Evolutionary conservation across 306 rosid genomes (phyloP).

Genomic region (Glycyrrhiza uralensis): DNA sequence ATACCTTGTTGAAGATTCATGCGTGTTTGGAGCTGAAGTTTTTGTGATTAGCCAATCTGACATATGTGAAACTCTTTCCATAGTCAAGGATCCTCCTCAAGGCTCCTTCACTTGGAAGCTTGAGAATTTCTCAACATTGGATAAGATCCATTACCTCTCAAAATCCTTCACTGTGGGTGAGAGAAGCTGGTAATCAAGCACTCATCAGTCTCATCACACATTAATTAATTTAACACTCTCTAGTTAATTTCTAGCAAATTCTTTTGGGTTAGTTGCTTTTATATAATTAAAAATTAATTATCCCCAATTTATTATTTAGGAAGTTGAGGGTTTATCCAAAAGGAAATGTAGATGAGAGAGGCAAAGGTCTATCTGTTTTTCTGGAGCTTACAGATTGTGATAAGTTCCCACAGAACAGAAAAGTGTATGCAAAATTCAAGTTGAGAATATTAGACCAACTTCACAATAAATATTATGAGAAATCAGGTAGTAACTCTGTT

Average conservation of each 20-base stretch:
- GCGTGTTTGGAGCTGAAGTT: neutral
- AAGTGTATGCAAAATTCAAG: neutral
- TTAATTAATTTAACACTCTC: too few relatives aligned
- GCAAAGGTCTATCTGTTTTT: neutral
- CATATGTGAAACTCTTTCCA: neutral
- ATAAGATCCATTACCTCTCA: neutral
- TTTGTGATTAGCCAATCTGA: neutral
- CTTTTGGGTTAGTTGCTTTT: neutral
- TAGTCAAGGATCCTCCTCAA: neutral
- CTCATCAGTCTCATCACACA: too few relatives aligned
- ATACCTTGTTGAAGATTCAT: neutral
- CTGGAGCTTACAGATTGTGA: neutral
- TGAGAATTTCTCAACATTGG: neutral
- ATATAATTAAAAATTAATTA: neutral
- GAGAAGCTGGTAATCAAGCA: neutral
- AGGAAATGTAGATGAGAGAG: neutral
- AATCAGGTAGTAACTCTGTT: neutral
- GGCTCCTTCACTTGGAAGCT: neutral
- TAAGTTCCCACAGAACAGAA: neutral
- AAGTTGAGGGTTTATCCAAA: neutral
- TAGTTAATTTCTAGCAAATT: too few relatives aligned
- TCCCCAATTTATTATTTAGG: neutral
- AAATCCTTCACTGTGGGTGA: neutral
- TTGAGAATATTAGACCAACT: neutral
- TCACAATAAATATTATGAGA: neutral